Percentiles rank a stretch among this genome's conserved stretches.
phyloP scores from a whole-genome alignment of 129 eudicot species.

The Apium graveolens region DNA sequence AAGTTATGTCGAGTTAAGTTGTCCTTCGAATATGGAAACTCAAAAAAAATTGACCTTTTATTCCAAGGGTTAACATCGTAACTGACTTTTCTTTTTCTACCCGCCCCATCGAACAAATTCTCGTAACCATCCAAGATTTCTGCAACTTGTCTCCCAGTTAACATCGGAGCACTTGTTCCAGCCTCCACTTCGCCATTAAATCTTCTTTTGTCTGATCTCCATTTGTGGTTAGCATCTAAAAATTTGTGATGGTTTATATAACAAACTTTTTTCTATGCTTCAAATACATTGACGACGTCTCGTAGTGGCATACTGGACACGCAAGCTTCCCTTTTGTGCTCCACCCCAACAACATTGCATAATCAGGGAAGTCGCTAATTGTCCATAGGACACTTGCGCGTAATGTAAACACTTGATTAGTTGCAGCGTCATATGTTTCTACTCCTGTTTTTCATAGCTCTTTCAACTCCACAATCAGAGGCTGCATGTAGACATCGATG shows the following conservation, averaged over 20 bases:
- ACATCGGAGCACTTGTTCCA: too few species aligned
- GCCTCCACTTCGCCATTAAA: constrained; percentile 33
- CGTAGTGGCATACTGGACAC: background rate
- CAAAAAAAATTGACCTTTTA: too few species aligned
- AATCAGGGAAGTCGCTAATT: background rate
- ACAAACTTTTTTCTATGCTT: background rate
- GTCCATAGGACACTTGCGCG: constrained; percentile 3
- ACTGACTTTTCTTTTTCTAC: too few species aligned
- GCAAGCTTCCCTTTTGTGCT: background rate
- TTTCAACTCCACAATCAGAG: constrained; percentile 14
- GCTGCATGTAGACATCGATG: constrained; percentile 13
- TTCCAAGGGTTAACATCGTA: too few species aligned
- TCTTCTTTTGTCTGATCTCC: background rate
- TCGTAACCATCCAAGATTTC: too few species aligned
- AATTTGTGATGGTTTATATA: background rate
- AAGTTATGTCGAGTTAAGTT: too few species aligned
- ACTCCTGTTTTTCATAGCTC: constrained; percentile 16
- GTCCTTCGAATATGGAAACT: too few species aligned
- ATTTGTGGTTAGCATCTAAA: background rate
- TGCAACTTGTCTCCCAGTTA: too few species aligned
- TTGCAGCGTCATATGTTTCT: background rate
- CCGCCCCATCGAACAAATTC: too few species aligned
- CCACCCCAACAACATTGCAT: background rate
- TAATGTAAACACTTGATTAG: background rate
- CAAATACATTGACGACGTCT: background rate